Base-by-base conservation (phyloP, 108 stramenopile genomes). In the Nitzschia sp. region DNA sequence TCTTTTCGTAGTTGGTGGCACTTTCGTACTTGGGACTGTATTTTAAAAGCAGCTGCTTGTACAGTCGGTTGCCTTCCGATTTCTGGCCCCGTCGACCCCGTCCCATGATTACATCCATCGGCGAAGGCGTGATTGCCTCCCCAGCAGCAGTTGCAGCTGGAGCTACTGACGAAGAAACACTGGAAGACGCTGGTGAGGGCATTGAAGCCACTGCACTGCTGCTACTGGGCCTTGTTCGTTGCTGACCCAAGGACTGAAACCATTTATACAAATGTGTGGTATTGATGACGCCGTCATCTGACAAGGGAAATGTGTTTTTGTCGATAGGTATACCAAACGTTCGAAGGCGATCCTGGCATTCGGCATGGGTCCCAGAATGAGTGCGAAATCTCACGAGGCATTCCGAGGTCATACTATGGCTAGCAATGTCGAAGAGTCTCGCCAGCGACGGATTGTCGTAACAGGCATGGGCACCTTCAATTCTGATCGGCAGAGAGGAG, bases 281-380 rank as follows among this genome's bases (percentile, higher is more conserved):
- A 19, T 21, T 11, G 19, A 21, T 21, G 19, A 4, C 19, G 4
- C 48, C 48, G 19, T 50, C 48, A 21, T 4, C 4, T 21, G 4
- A 5, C 4, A 50, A n/a, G 4, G 48, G 48, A 21, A 50, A 50
- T 19, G 9, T 4, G 17, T 16, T 5, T n/a, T 50, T 50, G 9
- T 61, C 41, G 9, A 61, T 61, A 2, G 60, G 36, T n/a, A 61
- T 61, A 3, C 60, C 60, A 61, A 61, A 61, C 13, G 60, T 44
- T 1, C 19, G 19, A 5, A 61, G 60, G 23, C 11, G 21, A 1
- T 19, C 17, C 25, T 61, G 36, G 32, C 60, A 61, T 25, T 61
- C 60, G n/a, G 22, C 25, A 45, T 45, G n/a, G 21, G 36, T 61
- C 25, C 60, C 60, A 61, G 44, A 61, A 45, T 61, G 60, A 9